Percentiles rank a stretch among this genome's conserved stretches.
Conservation (phyloP, 345 rosid species). For the Lepidium africanum region DNA sequence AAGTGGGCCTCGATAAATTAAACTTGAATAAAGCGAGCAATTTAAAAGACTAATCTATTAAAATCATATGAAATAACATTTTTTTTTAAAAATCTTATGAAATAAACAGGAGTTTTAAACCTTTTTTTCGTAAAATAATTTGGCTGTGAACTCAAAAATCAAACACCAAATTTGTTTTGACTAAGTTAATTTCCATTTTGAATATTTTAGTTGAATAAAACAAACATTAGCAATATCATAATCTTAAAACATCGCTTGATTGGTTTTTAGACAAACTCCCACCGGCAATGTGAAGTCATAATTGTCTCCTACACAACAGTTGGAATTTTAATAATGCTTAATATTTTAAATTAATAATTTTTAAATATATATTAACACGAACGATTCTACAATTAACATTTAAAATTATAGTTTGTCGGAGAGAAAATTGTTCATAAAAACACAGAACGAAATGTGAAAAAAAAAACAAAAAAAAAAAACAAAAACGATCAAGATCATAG, state of each 20-base stretch:
- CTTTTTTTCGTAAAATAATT: background rate
- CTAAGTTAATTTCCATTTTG: background rate
- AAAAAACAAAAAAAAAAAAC: too few relatives aligned
- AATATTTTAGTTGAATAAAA: background rate
- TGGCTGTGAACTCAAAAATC: background rate
- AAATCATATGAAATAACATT: too few relatives aligned
- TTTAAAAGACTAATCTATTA: too few relatives aligned
- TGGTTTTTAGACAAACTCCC: background rate
- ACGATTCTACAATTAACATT: background rate
- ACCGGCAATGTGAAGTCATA: slow-evolving; percentile 1
- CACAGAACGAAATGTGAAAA: background rate
- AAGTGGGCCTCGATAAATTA: background rate
- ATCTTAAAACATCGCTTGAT: slow-evolving; percentile 8
- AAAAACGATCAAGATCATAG: background rate
- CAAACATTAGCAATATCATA: background rate
- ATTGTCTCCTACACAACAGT: background rate
- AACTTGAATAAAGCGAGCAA: background rate
- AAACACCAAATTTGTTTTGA: background rate
- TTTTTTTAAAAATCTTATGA: background rate
- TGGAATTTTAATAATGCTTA: background rate
- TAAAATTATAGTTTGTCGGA: background rate
- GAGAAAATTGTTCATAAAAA: background rate
- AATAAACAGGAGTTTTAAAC: background rate
- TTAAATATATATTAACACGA: background rate
- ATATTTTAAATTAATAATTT: background rate